Evolutionary conservation across 2,329 filamentous ascomycete genomes (phyloP), one percentile per base, ranked within the genome.

Genomic region (Boeremia exigua): DNA sequence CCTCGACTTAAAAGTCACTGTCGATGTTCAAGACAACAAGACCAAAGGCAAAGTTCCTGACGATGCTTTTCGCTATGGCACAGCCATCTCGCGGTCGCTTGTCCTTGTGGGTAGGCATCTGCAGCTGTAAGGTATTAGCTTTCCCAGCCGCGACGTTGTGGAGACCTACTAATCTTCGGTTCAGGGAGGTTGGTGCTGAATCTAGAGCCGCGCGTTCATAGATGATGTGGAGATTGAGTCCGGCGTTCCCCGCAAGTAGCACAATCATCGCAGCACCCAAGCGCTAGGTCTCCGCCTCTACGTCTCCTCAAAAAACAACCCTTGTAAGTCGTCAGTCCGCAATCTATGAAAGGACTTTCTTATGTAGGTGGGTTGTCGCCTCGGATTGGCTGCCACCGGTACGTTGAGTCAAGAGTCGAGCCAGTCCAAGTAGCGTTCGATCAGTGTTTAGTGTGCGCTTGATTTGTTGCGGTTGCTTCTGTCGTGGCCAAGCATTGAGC

Each of bases 121-220:
- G n/a, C n/a, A n/a, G n/a, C n/a, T n/a, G n/a, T n/a, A n/a, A n/a
- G n/a, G n/a, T n/a, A n/a, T n/a, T n/a, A n/a, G n/a, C n/a, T n/a
- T n/a, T n/a, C n/a, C n/a, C n/a, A n/a, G n/a, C n/a, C n/a, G n/a
- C n/a, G n/a, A n/a, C n/a, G n/a, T n/a, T n/a, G n/a, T n/a, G n/a
- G n/a, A n/a, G n/a, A n/a, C n/a, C n/a, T n/a, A n/a, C n/a, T n/a
- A n/a, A n/a, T n/a, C n/a, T n/a, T n/a, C n/a, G n/a, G n/a, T n/a
- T n/a, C n/a, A 25, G 33, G 9, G 14, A 38, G 4, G 4, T 38
- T 4, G 32, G 28, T 44, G 39, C 10, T 54, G 17, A 36, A 27
- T 38, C 17, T 2, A 10, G 25, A 28, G 51, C 51, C 51, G 51
- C 51, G 51, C 51, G 51, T 54, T 43, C 51, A 38, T 32, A 29